phyloP scores from a whole-genome alignment of 2,329 filamentous ascomycete genomes.

The Diaporthe aspalathi region DNA sequence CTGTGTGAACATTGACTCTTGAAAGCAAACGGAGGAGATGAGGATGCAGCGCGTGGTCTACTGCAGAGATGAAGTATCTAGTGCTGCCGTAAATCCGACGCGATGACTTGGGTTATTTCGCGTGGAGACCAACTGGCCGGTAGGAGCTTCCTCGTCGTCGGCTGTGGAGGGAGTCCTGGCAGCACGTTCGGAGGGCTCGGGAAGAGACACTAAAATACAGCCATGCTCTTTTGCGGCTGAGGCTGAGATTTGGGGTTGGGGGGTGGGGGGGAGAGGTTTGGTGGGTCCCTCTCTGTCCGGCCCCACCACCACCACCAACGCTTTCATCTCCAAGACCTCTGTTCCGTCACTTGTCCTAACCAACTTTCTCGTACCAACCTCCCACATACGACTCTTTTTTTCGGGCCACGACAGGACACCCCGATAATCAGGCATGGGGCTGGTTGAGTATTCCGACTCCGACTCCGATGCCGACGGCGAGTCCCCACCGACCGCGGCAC shows the following conservation, averaged over 20 bases:
- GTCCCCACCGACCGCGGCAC: constrained; percentile 31
- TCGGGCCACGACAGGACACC: background rate
- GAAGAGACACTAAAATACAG: no score
- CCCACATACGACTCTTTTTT: background rate
- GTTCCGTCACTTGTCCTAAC: background rate
- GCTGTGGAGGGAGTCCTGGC: background rate
- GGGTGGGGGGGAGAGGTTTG: no score
- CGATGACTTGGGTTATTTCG: no score
- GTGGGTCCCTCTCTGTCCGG: background rate
- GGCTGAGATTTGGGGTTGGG: no score
- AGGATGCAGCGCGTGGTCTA: background rate
- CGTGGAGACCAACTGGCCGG: background rate
- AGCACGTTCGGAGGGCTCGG: no score
- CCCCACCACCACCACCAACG: background rate
- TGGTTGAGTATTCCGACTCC: constrained; percentile 88
- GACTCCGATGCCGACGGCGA: constrained; percentile 75
- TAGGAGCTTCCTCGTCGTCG: background rate
- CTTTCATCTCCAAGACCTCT: no score
- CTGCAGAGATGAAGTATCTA: background rate
- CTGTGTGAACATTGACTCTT: constrained; percentile 26
- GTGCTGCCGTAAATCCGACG: background rate
- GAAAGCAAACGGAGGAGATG: background rate
- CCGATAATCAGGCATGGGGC: constrained; percentile 67
- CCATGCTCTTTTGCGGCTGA: background rate
- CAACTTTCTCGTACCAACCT: background rate